A percentile compares a stretch with the other conserved stretches of the same genome.
Conservation (phyloP, 306 rosid genomes). For the Medicago lupulina region DNA sequence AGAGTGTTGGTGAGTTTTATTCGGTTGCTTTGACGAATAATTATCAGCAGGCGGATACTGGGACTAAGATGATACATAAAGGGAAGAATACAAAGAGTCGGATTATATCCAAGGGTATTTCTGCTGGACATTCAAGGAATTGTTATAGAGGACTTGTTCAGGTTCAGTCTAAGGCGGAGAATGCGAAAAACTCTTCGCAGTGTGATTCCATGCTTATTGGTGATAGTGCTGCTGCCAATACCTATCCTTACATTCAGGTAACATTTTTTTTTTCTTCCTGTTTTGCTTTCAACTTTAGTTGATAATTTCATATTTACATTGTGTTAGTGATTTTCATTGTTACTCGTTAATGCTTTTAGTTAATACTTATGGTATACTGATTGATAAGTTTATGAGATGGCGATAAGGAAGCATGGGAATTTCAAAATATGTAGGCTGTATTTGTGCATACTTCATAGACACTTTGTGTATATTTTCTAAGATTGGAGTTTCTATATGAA, state of each 20-base stretch:
- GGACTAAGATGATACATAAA: conserved; percentile 96
- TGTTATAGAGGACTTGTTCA: conserved; percentile 94
- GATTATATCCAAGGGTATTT: conserved; percentile 92
- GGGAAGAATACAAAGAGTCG: conserved; percentile 91
- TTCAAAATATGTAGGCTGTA: neutral
- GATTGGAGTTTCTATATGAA: neutral
- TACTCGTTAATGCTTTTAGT: neutral
- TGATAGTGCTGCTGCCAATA: conserved; percentile 88
- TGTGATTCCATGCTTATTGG: conserved; percentile 99
- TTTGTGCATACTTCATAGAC: neutral
- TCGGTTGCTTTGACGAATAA: conserved; percentile 93
- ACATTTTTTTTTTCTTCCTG: neutral
- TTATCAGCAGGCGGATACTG: conserved; percentile 89
- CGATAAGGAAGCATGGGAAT: neutral
- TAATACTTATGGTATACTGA: neutral
- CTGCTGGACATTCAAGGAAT: conserved; percentile 85
- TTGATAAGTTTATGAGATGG: neutral
- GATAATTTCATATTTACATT: too few species aligned
- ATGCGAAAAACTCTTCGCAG: conserved; percentile 87
- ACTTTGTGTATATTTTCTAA: neutral
- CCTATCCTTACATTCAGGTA: conserved; percentile 94
- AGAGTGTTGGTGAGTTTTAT: conserved; percentile 85
- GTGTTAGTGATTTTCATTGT: conserved; percentile 3
- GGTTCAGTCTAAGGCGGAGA: conserved; percentile 83
- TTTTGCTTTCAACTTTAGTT: too few species aligned